A percentile compares a stretch with the other conserved stretches of the same genome.
phyloP scores from a whole-genome alignment of 2,329 filamentous ascomycete genomes.

The Colletotrichum plurivorum region DNA sequence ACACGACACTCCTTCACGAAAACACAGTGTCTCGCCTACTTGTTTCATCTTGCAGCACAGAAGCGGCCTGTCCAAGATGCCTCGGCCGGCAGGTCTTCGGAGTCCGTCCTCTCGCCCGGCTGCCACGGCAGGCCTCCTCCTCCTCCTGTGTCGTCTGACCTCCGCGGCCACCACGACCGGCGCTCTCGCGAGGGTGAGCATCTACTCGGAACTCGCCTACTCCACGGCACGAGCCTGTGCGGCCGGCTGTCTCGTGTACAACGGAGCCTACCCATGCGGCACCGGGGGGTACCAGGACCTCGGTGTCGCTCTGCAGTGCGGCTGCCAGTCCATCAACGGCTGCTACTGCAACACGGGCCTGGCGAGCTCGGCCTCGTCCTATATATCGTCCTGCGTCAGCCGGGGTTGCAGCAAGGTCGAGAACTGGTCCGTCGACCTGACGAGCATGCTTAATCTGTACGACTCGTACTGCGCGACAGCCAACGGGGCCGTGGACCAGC shows the following conservation, averaged over 20 bases:
- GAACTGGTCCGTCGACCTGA: constrained; percentile 42
- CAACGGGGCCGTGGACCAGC: constrained; percentile 38
- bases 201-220: constrained; percentile 34
- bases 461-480: constrained; percentile 45
- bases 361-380: constrained; percentile 44
- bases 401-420: constrained; percentile 42
- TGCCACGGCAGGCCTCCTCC: neutral
- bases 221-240: constrained; percentile 44
- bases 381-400: constrained; percentile 45
- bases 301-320: constrained; percentile 44
- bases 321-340: constrained; percentile 44
- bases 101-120: too few relatives aligned
- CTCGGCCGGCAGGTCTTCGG: neutral
- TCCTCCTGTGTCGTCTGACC: neutral
- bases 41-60: too few relatives aligned
- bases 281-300: constrained; percentile 41
- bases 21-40: too few relatives aligned
- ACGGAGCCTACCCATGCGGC: constrained; percentile 42
- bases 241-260: constrained; percentile 44
- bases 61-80: neutral
- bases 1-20: too few relatives aligned
- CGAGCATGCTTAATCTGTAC: constrained; percentile 43
- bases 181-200: constrained; percentile 34
- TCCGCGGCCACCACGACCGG: constrained; percentile 27
- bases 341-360: constrained; percentile 45